Percentiles rank a stretch among this genome's conserved stretches.
phyloP scores from a whole-genome alignment of 257 asterid genomes.

The Ilex aquifolium region DNA sequence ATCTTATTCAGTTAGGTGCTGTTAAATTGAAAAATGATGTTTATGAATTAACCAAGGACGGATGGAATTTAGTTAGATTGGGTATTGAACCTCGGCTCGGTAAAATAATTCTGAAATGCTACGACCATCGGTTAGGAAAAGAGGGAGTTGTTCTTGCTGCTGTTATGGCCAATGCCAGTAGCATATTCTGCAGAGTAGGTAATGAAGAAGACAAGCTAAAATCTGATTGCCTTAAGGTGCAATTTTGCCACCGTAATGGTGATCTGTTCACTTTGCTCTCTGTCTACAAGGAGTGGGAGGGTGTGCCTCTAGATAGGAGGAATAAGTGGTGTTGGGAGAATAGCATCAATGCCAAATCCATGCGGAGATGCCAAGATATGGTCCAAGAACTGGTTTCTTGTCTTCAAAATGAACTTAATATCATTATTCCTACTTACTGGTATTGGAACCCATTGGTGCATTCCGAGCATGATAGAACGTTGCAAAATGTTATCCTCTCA shows the following conservation, averaged over 20 bases:
- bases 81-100: slow-evolving; percentile 95
- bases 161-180: slow-evolving; percentile 82
- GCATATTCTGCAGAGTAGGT: slow-evolving; percentile 91
- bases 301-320: slow-evolving; percentile 41
- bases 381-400: slow-evolving; percentile 69
- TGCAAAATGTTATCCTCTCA: slow-evolving; percentile 62
- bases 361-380: slow-evolving; percentile 84
- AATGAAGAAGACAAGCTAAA: slow-evolving; percentile 54
- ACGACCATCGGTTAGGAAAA: slow-evolving; percentile 47
- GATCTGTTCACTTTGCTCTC: slow-evolving; percentile 90
- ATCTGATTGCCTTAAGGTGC: slow-evolving; percentile 83
- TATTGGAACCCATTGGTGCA: slow-evolving; percentile 54
- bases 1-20: slow-evolving; percentile 76
- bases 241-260: slow-evolving; percentile 79
- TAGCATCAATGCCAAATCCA: slow-evolving; percentile 85
- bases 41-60: slow-evolving; percentile 53
- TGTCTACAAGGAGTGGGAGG: slow-evolving; percentile 87
- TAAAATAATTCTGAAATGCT: slow-evolving; percentile 66
- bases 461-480: slow-evolving; percentile 40
- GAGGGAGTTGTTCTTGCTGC: slow-evolving; percentile 96
- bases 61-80: slow-evolving; percentile 66
- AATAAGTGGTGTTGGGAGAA: slow-evolving; percentile 92
- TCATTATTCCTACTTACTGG: slow-evolving; percentile 76
- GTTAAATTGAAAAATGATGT: slow-evolving; percentile 32
- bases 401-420: slow-evolving; percentile 58